phyloP scores from a whole-genome alignment of 2,329 filamentous ascomycete genomes.

The Sarocladiaceae sp. region DNA sequence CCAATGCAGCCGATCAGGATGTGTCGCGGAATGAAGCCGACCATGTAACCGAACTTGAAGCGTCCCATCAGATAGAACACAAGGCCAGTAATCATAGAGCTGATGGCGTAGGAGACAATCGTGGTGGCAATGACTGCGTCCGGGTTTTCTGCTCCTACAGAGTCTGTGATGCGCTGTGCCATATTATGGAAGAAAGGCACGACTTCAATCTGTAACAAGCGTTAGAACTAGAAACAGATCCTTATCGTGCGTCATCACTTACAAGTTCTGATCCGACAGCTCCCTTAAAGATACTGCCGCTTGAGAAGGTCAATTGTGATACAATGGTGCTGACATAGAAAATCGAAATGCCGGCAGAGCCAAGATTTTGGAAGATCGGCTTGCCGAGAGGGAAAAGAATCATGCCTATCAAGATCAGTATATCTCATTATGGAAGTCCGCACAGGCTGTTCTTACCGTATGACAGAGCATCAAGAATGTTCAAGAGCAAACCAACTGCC shows the following conservation, averaged over 20 bases:
- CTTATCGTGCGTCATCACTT: conserved; percentile 21
- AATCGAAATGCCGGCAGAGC: conserved; percentile 93
- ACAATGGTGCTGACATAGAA: conserved; percentile 98
- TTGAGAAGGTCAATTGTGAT: conserved; percentile 84
- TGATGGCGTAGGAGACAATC: conserved; percentile 85
- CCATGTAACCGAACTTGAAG: conserved; percentile 84
- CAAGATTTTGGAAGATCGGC: conserved; percentile 78
- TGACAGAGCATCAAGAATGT: conserved; percentile 89
- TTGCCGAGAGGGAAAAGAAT: conserved; percentile 91
- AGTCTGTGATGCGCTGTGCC: conserved; percentile 79
- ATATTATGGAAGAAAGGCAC: conserved; percentile 99
- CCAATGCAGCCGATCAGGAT: conserved; percentile 97
- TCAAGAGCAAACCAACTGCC: conserved; percentile 81
- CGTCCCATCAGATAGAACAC: conserved; percentile 90
- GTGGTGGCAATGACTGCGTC: conserved; percentile 91
- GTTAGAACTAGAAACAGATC: not conserved
- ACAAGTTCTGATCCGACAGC: conserved; percentile 92
- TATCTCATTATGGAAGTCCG: conserved; percentile 7
- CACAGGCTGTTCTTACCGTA: conserved; percentile 58
- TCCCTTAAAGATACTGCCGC: conserved; percentile 82
- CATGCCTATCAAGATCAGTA: conserved; percentile 54
- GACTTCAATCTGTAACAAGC: conserved; percentile 71
- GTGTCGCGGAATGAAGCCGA: conserved; percentile 94
- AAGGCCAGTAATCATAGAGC: conserved; percentile 83
- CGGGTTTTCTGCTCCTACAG: conserved; percentile 74